phyloP scores from a whole-genome alignment of 108 stramenopile genomes.

The Licmophora abbreviata region DNA sequence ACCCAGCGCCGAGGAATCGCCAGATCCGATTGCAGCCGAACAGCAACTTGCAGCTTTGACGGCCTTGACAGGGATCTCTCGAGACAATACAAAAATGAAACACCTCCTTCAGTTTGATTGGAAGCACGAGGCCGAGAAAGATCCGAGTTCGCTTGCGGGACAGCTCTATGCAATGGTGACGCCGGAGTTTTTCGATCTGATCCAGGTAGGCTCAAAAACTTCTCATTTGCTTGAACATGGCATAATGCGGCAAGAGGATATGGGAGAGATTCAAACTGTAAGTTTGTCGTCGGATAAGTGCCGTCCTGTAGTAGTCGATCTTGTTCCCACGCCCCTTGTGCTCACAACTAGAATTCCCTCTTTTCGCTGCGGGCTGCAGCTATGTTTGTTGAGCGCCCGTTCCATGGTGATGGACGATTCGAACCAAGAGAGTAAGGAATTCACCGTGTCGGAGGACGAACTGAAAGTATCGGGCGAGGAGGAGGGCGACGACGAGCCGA shows the following conservation, averaged over 20 bases:
- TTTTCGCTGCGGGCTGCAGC: neutral
- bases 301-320: neutral
- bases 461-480: constrained; percentile 1
- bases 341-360: neutral
- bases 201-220: constrained; percentile 22
- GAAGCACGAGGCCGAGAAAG: constrained; percentile 29
- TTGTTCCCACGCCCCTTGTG: too few relatives aligned
- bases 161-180: constrained; percentile 35
- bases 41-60: constrained; percentile 1
- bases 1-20: too few relatives aligned
- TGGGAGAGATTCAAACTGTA: constrained; percentile 22
- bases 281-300: neutral
- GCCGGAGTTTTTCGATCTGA: constrained; percentile 17
- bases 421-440: neutral
- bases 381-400: constrained; percentile 36
- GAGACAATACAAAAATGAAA: neutral
- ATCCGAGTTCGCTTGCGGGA: constrained; percentile 37
- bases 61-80: neutral
- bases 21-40: neutral
- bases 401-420: constrained; percentile 16
- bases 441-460: constrained; percentile 2
- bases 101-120: constrained; percentile 13
- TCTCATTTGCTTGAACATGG: constrained; percentile 17
- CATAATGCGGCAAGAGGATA: constrained; percentile 19
- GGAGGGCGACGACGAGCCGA: neutral